Percentiles rank a stretch among this genome's conserved stretches.
Evolutionary conservation across 83 land plant genomes (phyloP).

Genomic region (Picea engelmannii): DNA sequence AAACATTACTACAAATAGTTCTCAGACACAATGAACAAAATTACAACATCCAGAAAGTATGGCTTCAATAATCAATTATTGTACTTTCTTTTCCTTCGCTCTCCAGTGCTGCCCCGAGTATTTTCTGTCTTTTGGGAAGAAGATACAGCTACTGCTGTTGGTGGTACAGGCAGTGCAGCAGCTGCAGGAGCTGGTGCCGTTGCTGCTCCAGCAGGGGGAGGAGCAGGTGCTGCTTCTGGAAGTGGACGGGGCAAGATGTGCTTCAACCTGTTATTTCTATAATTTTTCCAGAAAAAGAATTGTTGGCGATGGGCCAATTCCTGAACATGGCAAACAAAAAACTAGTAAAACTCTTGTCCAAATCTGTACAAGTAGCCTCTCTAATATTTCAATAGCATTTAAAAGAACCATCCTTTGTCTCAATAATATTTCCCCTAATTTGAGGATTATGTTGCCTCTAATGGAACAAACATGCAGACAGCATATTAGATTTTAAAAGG

Average conservation of each 20-base stretch:
- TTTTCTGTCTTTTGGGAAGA: slow-evolving; percentile 32
- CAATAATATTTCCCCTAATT: too few species aligned
- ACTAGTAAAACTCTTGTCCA: too few species aligned
- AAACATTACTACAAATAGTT: not conserved
- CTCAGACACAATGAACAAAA: not conserved
- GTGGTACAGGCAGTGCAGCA: slow-evolving; percentile 18
- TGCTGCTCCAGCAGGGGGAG: slow-evolving; percentile 36
- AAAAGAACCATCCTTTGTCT: too few species aligned
- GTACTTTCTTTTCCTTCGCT: slow-evolving; percentile 79
- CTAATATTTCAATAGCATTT: too few species aligned
- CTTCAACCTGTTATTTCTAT: slow-evolving; percentile 90
- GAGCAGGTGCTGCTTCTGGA: slow-evolving; percentile 65
- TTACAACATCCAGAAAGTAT: not conserved
- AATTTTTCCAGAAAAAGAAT: slow-evolving; percentile 94
- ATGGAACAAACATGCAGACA: too few species aligned
- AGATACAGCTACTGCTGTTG: slow-evolving; percentile 33
- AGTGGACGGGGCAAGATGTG: slow-evolving; percentile 87
- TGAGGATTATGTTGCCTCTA: too few species aligned
- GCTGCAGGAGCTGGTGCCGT: slow-evolving; percentile 45
- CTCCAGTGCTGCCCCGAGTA: slow-evolving; percentile 36
- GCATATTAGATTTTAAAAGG: too few species aligned
- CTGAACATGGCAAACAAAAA: slow-evolving; percentile 29
- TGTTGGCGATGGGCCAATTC: slow-evolving; percentile 99
- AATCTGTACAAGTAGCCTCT: too few species aligned
- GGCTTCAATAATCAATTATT: not conserved